phyloP scores from a whole-genome alignment of 2,329 filamentous ascomycete species.

The Parastagonospora avenae region DNA sequence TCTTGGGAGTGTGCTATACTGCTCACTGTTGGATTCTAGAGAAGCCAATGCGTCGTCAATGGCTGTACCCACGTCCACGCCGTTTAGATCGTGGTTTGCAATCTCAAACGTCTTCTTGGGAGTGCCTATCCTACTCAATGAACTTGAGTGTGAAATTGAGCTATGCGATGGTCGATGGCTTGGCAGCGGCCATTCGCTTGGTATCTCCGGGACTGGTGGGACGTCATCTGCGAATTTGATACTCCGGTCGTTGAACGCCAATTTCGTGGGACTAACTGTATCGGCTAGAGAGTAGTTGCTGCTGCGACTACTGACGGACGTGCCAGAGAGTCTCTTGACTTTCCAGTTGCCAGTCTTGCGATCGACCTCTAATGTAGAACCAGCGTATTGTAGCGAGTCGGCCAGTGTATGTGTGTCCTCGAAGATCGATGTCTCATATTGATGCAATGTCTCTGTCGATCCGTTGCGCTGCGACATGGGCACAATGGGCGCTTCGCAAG shows the following conservation, averaged over 20 bases:
- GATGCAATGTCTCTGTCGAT: slow-evolving; percentile 35
- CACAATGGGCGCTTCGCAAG: slow-evolving; percentile 5
- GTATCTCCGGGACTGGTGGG: slow-evolving; percentile 35
- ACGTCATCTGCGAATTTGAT: slow-evolving; percentile 16
- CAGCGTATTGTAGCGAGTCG: slow-evolving; percentile 39
- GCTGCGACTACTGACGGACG: slow-evolving; percentile 13
- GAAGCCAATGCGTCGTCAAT: slow-evolving; percentile 24
- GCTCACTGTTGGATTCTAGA: slow-evolving; percentile 24
- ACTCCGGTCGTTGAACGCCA: slow-evolving; percentile 23
- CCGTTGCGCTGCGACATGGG: slow-evolving; percentile 17
- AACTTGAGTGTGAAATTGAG: slow-evolving; percentile 14
- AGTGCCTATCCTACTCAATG: slow-evolving; percentile 8
- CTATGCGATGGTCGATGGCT: slow-evolving; percentile 18
- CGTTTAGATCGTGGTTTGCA: slow-evolving; percentile 22
- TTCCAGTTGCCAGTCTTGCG: slow-evolving; percentile 39
- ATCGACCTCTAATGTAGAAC: slow-evolving; percentile 40
- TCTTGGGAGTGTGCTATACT: slow-evolving; percentile 1
- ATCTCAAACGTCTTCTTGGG: slow-evolving; percentile 19
- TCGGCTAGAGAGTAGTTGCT: slow-evolving; percentile 10
- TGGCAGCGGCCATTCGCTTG: slow-evolving; percentile 31
- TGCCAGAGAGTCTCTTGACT: slow-evolving; percentile 34
- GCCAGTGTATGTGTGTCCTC: slow-evolving; percentile 40
- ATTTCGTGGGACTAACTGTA: slow-evolving; percentile 9
- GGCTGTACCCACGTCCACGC: slow-evolving; percentile 20
- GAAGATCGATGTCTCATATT: slow-evolving; percentile 37